These are phyloP conservation scores for Pythium phragmitis DNA, from an alignment of 352 stramenopile genomes.

Conservation along the genomic window DNA sequence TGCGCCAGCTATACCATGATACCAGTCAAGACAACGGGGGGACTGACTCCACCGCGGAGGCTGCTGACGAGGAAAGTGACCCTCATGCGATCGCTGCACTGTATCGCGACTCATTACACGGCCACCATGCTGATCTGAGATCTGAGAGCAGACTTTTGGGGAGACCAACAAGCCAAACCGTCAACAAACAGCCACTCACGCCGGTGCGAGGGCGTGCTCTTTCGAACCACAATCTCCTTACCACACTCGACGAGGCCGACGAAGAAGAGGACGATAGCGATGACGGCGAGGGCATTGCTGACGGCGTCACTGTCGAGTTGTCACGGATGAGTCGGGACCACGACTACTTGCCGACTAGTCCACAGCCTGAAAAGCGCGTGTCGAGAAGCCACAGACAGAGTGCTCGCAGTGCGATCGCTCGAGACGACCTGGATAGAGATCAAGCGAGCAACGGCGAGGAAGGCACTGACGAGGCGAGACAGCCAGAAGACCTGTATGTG, in stretches of 20 bases:
- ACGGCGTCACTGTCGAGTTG: not conserved
- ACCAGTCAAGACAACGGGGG: not conserved
- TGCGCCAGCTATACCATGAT: not conserved
- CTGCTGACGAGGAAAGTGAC: not conserved
- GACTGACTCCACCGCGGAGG: not conserved
- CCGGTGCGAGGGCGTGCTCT: not conserved
- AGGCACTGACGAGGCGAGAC: not conserved
- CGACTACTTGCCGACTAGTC: not conserved
- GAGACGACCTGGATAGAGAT: not conserved
- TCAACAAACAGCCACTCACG: not conserved
- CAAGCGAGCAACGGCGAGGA: not conserved
- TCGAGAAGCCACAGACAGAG: not conserved
- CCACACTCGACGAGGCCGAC: not conserved
- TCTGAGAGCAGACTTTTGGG: constrained; percentile 2
- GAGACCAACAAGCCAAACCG: not conserved
- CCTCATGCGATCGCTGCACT: not conserved
- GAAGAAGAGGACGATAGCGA: not conserved
- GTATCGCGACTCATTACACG: not conserved
- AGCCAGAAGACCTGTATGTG: not conserved
- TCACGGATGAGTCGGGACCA: not conserved
- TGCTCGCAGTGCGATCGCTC: not conserved
- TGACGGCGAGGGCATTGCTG: not conserved
- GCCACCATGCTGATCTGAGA: not conserved
- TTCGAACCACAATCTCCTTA: not conserved
- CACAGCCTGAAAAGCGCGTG: not conserved